These are phyloP conservation scores for Globisporangium apiculatum DNA, from an alignment of 352 stramenopile genomes.

Conservation along the genomic window DNA sequence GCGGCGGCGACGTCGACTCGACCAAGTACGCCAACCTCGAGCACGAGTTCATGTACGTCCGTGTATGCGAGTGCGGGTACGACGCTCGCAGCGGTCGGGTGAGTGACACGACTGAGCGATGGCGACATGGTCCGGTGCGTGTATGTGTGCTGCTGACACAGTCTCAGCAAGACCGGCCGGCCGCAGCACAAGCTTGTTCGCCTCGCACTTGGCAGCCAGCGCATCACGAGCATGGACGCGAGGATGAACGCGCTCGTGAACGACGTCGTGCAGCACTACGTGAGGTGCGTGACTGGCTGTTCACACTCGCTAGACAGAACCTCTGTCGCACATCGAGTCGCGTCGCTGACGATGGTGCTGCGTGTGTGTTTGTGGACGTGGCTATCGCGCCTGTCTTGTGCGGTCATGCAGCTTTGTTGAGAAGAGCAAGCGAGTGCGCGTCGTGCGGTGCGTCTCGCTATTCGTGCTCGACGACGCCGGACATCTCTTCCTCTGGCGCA, in stretches of 20 bases:
- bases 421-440: conserved; percentile 55
- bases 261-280: conserved; percentile 29
- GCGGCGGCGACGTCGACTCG: conserved; percentile 52
- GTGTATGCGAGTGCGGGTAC: background rate
- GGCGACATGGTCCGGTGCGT: too few relatives aligned
- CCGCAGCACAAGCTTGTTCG: conserved; percentile 57
- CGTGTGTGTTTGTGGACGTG: too few relatives aligned
- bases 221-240: conserved; percentile 64
- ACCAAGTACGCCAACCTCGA: conserved; percentile 66
- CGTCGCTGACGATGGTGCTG: too few relatives aligned
- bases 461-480: conserved; percentile 55
- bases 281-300: conserved; percentile 22
- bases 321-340: too few relatives aligned
- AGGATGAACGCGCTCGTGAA: conserved; percentile 46
- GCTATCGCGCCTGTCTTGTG: background rate
- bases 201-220: conserved; percentile 50
- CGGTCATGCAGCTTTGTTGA: conserved; percentile 35
- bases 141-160: conserved; percentile 3
- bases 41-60: conserved; percentile 61
- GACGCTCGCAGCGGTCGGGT: too few relatives aligned
- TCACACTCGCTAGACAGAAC: too few relatives aligned
- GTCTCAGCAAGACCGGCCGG: conserved; percentile 53
- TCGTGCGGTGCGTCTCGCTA: conserved; percentile 43
- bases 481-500: conserved; percentile 49
- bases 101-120: too few relatives aligned